Evolutionary conservation across 2,329 filamentous ascomycete genomes (phyloP), one percentile per base, ranked within the genome.

Genomic region (Sporothrix pseudoabietina): DNA sequence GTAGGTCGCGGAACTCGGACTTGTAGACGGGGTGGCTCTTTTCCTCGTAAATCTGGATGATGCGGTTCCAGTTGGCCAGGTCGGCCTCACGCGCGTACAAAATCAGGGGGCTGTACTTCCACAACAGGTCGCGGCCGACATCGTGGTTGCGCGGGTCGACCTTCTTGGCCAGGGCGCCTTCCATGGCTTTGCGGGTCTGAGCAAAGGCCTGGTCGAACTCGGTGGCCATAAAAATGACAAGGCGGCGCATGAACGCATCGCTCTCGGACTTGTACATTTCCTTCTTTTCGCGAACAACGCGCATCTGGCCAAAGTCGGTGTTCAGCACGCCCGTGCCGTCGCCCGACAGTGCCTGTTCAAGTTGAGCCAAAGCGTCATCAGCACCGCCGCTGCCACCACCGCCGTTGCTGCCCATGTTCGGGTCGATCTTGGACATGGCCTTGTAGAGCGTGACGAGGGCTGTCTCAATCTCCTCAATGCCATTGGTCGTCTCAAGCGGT

Each of bases 341-440:
- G 86, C 84, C 84, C 82, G n/a, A 78, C 78, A 74, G 86, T 19
- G 83, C 78, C 72, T 88, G 86, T 71, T 72, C 73, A n/a, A 74
- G 73, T 57, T 72, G 57, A 0, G 73, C 73, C 12, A 72, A 57
- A 7, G 71, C 57, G 1, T 35, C 16, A 30, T 65, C 57, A 4
- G 86, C 84, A 70, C 84, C 82, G 14, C 78, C 78, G 19, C 83
- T 78, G 71, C 83, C 85, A 75, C 82, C 39, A 6, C n/a, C 69
- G 14, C 57, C 61, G 16, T 61, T 32, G 19, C 82, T 83, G 70
- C 91, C 88, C 63, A 95, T 88, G 8, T 90, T 89, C 0, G 95
- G 94, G 79, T 98, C 94, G 72, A 98, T 98, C 75, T 94, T 97
- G 77, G 92, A 86, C 90, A 98, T 94, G 8, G 95, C 96, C 80